Base-by-base conservation (phyloP, 768 basidiomycete genomes). In the Ramaria sp. region DNA sequence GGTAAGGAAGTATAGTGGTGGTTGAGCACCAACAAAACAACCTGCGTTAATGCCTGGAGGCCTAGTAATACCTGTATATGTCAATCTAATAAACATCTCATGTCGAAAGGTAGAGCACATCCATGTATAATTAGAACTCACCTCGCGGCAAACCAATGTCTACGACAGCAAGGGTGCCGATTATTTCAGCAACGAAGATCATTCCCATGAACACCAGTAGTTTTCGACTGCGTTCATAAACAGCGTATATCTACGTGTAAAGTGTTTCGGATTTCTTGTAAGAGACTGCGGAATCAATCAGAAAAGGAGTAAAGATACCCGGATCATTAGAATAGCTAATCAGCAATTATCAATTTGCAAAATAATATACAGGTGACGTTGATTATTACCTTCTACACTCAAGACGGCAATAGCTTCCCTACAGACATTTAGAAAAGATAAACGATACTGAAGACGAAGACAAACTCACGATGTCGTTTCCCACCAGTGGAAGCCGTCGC, bases 161-260 rank as follows among this genome's bases (percentile, higher is more conserved):
- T 32, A 32, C 30, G 30, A 32, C 5, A 32, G 30, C 30, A 32
- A 32, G 30, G 30, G 30, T 32, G 30, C 30, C 30, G 6, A 70
- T 62, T 3, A 71, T 64, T 15, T 73, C 66, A 8, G 63, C 48
- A 9, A 78, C 50, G 58, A 77, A 81, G 13, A 65, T 66, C 18
- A 61, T 50, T 4, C 67, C 63, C 74, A 79, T 78, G 20, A 77
- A 52, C 3, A 64, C 64, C 3, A 83, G 70, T 16, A 82, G 62
- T 50, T 67, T 73, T 59, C 74, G 78, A 65, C 78, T 70, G 22
- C 78, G 61, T 48, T 73, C 74, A 62, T 80, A 82, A 57, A 83
- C 66, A 1, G 79, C 81, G 63, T 79, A 42, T n/a, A 42, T 24
- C 41, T 42, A 15, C 15, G n/a, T n/a, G 41, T 5, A 6, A 24